Percentiles rank a stretch among this genome's conserved stretches.
Evolutionary conservation across 2,329 filamentous ascomycete genomes (phyloP).

Genomic region (Fusarium poae): DNA sequence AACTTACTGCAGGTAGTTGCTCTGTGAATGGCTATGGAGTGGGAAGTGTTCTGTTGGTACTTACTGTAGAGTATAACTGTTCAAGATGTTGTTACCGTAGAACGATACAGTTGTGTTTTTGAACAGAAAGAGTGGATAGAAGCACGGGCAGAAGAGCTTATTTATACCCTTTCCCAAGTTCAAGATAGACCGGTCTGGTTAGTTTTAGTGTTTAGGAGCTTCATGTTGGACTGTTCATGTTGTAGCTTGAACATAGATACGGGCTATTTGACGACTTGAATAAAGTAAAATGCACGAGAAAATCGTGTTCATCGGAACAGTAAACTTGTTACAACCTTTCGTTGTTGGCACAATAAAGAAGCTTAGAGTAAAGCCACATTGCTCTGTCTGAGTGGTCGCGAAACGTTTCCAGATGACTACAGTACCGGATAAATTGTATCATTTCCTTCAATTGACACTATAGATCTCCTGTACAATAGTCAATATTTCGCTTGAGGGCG

Average conservation of each 20-base stretch:
- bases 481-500: too few relatives aligned
- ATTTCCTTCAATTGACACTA: not conserved
- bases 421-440: not conserved
- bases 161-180: not conserved
- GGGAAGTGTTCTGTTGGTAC: not conserved
- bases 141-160: too few relatives aligned
- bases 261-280: not conserved
- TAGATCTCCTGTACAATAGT: not conserved
- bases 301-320: not conserved
- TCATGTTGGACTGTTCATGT: not conserved
- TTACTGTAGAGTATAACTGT: not conserved
- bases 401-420: not conserved
- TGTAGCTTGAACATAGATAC: not conserved
- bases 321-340: not conserved
- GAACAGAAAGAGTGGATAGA: not conserved
- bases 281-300: not conserved
- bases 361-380: too few relatives aligned
- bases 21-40: not conserved
- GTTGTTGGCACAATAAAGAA: not conserved
- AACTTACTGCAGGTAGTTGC: too few relatives aligned
- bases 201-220: not conserved
- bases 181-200: rapidly evolving
- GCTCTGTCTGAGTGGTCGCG: not conserved
- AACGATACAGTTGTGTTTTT: not conserved
- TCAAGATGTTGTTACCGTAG: not conserved